phyloP scores from a whole-genome alignment of 768 basidiomycete species.

The Clitopilus passeckerianus region DNA sequence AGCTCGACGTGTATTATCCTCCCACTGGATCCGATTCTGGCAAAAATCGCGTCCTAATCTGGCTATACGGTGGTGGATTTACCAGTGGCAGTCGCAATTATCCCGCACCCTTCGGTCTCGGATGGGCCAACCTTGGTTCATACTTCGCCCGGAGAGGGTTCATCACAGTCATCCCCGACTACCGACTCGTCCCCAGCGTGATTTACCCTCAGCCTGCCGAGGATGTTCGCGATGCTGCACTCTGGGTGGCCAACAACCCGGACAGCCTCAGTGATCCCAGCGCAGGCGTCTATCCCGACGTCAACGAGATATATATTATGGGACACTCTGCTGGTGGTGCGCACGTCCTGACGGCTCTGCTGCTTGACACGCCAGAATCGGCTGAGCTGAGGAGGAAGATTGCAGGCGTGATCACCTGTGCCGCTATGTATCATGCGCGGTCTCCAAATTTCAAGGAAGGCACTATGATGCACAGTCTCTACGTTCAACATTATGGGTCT shows the following conservation, averaged over 20 bases:
- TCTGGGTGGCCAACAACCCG: constrained; percentile 42
- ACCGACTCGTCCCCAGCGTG: constrained; percentile 55
- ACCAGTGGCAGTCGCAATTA: constrained; percentile 42
- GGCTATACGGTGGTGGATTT: constrained; percentile 66
- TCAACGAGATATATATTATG: constrained; percentile 39
- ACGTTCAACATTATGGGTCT: constrained; percentile 34
- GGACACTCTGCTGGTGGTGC: constrained; percentile 62
- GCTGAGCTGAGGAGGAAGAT: constrained; percentile 28
- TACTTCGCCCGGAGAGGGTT: constrained; percentile 60
- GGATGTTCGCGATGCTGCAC: constrained; percentile 56
- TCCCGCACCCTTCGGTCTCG: constrained; percentile 41
- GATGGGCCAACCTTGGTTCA: constrained; percentile 52
- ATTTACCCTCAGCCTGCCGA: constrained; percentile 50
- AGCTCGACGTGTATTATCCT: constrained; percentile 72
- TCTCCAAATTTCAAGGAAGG: constrained; percentile 14
- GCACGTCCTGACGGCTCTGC: constrained; percentile 40
- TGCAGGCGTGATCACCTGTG: constrained; percentile 39
- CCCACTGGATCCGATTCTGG: constrained; percentile 14
- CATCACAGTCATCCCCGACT: constrained; percentile 64
- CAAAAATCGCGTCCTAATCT: constrained; percentile 51
- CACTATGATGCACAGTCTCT: constrained; percentile 17
- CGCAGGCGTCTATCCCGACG: constrained; percentile 29
- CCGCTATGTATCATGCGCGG: constrained; percentile 38
- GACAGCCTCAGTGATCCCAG: constrained; percentile 20
- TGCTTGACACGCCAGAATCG: constrained; percentile 25